Evolutionary conservation across 2,329 filamentous ascomycete species (phyloP).

Genomic region (Blumeriella jaapii): DNA sequence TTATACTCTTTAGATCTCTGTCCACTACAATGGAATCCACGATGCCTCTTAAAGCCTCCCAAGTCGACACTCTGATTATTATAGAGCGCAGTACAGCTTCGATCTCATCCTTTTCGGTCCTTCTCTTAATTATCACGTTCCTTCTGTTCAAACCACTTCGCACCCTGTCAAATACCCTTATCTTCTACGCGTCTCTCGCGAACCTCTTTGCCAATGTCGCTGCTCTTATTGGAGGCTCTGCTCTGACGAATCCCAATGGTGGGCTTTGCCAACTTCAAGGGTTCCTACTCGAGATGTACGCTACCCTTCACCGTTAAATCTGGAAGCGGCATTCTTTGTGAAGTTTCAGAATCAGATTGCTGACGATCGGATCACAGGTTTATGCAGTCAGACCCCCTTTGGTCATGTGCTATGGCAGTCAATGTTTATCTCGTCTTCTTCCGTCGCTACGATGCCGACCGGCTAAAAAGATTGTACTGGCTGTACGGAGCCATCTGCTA

Average conservation of each 20-base stretch:
- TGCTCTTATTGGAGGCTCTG: conserved; percentile 42
- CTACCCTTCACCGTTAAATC: conserved; percentile 32
- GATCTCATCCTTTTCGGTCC: conserved; percentile 56
- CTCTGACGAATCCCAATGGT: conserved; percentile 18
- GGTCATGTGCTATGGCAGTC: conserved; percentile 47
- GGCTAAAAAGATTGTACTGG: conserved; percentile 41
- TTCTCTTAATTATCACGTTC: conserved; percentile 64
- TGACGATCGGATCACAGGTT: conserved; percentile 48
- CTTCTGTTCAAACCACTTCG: conserved; percentile 56
- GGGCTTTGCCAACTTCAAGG: conserved; percentile 57
- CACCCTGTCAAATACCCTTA: conserved; percentile 63
- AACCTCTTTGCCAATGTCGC: conserved; percentile 48
- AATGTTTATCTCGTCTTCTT: conserved; percentile 53
- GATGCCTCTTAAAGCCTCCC: conserved; percentile 9
- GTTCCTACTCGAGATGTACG: conserved; percentile 67
- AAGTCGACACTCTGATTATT: conserved; percentile 44
- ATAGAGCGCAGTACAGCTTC: conserved; percentile 60
- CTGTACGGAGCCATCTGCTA: conserved; percentile 44
- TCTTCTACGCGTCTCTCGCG: conserved; percentile 49
- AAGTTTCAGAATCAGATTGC: too few relatives aligned
- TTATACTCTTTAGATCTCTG: background rate
- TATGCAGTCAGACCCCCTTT: conserved; percentile 39
- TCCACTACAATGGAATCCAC: background rate
- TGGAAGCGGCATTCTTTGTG: too few relatives aligned
- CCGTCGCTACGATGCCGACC: conserved; percentile 37